phyloP scores from a whole-genome alignment of 192 early-diverging fungal genomes.

The Coemansia sp. region DNA sequence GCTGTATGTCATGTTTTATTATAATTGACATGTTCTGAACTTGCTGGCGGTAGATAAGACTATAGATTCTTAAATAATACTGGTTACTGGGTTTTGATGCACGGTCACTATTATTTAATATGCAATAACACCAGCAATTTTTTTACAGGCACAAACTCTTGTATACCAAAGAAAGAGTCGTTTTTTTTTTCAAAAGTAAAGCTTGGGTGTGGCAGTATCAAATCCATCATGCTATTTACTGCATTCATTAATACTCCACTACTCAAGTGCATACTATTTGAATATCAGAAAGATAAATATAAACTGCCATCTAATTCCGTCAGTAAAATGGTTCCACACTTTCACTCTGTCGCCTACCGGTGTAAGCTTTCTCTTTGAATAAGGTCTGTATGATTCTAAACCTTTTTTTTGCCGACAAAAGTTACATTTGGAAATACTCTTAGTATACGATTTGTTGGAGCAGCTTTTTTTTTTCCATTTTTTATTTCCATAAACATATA shows the following conservation, averaged over 20 bases:
- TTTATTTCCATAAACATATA: background rate
- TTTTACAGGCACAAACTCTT: background rate
- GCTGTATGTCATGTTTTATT: background rate
- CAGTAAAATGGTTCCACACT: background rate
- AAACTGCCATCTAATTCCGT: background rate
- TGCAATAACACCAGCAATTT: conserved; percentile 1
- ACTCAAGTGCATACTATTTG: background rate
- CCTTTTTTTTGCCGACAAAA: background rate
- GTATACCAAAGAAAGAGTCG: background rate
- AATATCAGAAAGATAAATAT: background rate
- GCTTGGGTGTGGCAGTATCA: background rate
- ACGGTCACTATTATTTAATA: background rate
- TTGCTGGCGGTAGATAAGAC: too few relatives aligned
- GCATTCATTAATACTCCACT: background rate
- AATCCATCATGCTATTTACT: background rate
- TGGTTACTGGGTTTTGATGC: background rate
- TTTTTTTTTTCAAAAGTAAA: background rate
- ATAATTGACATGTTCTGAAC: background rate
- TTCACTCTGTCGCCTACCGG: background rate
- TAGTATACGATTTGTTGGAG: too few relatives aligned
- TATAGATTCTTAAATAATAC: too few relatives aligned
- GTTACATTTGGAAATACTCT: too few relatives aligned
- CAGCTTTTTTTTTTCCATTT: background rate
- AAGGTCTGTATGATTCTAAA: background rate
- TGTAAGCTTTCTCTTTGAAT: background rate